Conservation (phyloP, 805 yeast genomes). For the Cyberlindnera amylophila region DNA sequence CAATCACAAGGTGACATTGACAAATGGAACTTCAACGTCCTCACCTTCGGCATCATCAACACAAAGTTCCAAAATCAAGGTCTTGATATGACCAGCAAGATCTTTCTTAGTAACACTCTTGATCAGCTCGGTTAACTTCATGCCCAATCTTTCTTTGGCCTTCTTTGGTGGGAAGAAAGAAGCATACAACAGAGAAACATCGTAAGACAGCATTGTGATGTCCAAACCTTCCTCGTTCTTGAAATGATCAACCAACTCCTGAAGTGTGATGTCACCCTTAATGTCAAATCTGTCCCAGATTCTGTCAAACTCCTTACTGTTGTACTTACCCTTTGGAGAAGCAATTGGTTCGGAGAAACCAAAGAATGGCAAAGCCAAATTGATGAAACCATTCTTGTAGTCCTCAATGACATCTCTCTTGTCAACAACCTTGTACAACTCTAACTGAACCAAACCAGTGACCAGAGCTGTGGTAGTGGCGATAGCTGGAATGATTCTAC, state of each 20-base stretch:
- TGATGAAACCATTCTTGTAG: slow-evolving; percentile 88
- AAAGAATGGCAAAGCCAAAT: slow-evolving; percentile 90
- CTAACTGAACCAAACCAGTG: slow-evolving; percentile 90
- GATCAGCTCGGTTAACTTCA: slow-evolving; percentile 71
- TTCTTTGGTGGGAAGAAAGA: slow-evolving; percentile 92
- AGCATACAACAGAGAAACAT: slow-evolving; percentile 85
- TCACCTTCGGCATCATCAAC: slow-evolving; percentile 91
- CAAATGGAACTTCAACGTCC: slow-evolving; percentile 92
- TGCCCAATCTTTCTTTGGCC: slow-evolving; percentile 65
- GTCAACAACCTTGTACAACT: slow-evolving; percentile 85
- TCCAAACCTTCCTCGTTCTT: slow-evolving; percentile 79
- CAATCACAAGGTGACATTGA: slow-evolving; percentile 53
- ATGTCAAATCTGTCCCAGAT: slow-evolving; percentile 95
- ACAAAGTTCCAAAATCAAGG: slow-evolving; percentile 83
- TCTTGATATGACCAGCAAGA: slow-evolving; percentile 65
- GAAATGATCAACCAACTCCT: slow-evolving; percentile 70
- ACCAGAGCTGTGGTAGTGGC: slow-evolving; percentile 99
- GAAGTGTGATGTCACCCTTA: slow-evolving; percentile 70
- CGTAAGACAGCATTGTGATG: slow-evolving; percentile 87
- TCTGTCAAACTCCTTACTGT: slow-evolving; percentile 72
- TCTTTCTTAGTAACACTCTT: slow-evolving; percentile 85
- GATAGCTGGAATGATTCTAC: slow-evolving; percentile 97
- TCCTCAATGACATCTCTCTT: slow-evolving; percentile 71
- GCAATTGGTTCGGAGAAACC: slow-evolving; percentile 96
- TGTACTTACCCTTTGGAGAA: slow-evolving; percentile 79